Evolutionary conservation across 2,329 filamentous ascomycete genomes (phyloP), one percentile per base, ranked within the genome.

Genomic region (Mycosphaerella sp.): DNA sequence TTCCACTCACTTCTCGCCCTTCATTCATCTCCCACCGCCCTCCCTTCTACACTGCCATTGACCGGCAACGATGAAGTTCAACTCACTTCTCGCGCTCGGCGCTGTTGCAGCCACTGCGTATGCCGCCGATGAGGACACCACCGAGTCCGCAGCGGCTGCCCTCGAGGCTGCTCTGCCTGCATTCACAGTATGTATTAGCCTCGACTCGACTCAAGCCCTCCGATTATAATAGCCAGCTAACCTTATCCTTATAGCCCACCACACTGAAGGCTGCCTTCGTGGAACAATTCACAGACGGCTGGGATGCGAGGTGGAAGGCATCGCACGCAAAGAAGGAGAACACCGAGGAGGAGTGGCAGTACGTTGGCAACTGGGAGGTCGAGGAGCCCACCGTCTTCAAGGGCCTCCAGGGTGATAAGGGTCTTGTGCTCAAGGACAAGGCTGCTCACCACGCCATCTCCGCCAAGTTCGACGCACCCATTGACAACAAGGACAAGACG

Each of bases 401-500:
- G 79, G 93, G 90, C 66, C 93, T 96, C 66, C 85, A 90, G 67
- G 90, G 89, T 61, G 92, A 97, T 77, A 95, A 95, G 79, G 93
- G 92, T 74, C 84, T 98, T 66, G 92, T 98, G 60, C 83, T 97
- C 75, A 98, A 98, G 86, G 95, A 97, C 78, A 82, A 88, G 62
- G 93, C 93, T 64, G 93, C 93, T 67, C 93, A 98, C 78, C 93
- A 98, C 76, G 93, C 93, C 78, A 98, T 98, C 74, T 98, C 93
- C 47, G 89, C 93, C 77, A 97, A 97, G 77, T 97, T 98, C 79
- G 84, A 87, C 72, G 90, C 95, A 81, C 86, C 88, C 76, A 87
- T 98, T 69, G 87, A 96, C 76, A 93, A 95, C 83, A 97, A 92
- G 83, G 90, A 82, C 77, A 95, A 98, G 80, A 87, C 89, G 56